Base-by-base conservation (phyloP, 176 grass and related monocot genomes). In the maize (Zea mays) region DNA sequence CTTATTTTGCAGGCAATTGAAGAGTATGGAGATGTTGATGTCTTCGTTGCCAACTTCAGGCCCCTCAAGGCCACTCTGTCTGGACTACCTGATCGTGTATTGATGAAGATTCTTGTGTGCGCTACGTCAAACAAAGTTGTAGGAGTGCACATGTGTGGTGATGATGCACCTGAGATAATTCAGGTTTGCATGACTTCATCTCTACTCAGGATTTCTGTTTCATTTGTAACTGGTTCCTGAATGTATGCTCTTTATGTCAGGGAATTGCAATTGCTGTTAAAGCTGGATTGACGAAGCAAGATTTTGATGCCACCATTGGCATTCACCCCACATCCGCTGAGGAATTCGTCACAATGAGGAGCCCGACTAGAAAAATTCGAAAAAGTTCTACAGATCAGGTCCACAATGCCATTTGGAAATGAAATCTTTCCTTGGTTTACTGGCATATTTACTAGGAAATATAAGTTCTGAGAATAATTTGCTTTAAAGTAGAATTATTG, bases 301-400 rank as follows among this genome's bases (percentile, higher is more conserved):
- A 97, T 81, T 98, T 98, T 75, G 95, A 98, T 88, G 67, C 74
- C 21, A 98, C 95, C 11, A 41, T 98, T 68, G 95, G 95, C 15
- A 82, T 98, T 65, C 95, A 98, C 60, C 95, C 95, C 35, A 98
- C 95, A 62, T 71, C 95, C 72, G 87, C 95, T 21, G 95, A 94
- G 75, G 95, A 98, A 77, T 81, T 92, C 35, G 95, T 98, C 62
- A 92, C 95, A 71, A 92, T 98, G 95, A 91, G 91, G 79, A 94
- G 27, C 33, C 76, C 77, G 51, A 92, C 91, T 67, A 80, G 91
- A 76, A 92, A 92, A 88, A 67, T 92, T 41, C 89, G 87, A 64
- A 83, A 68, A 66, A 72, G 67, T 65, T 48, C 86, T 54, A 48
- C 82, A 81, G 76, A 71, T n/a, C 79, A 93, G 89, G 91, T 94